phyloP scores from a whole-genome alignment of 2,329 filamentous ascomycete genomes.

The Cercospora berteroae region DNA sequence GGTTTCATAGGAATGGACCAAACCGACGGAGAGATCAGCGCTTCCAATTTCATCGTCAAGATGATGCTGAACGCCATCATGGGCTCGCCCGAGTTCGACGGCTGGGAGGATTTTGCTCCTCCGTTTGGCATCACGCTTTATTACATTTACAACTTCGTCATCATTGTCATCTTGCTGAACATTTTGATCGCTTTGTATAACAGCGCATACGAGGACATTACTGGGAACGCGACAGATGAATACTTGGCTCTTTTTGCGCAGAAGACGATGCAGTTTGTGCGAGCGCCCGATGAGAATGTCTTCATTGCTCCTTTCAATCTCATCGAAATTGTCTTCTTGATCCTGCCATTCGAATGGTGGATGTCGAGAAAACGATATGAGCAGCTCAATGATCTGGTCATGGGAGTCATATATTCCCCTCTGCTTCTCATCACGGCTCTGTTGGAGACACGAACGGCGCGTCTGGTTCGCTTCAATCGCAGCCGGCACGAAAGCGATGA shows the following conservation, averaged over 20 bases:
- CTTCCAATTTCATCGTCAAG: slow-evolving; percentile 71
- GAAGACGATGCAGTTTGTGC: slow-evolving; percentile 95
- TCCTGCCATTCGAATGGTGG: slow-evolving; percentile 93
- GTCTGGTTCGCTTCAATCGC: slow-evolving; percentile 60
- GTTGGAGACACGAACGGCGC: slow-evolving; percentile 46
- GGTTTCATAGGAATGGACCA: slow-evolving; percentile 90
- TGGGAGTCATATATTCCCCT: slow-evolving; percentile 82
- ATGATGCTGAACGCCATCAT: slow-evolving; percentile 88
- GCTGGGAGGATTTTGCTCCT: slow-evolving; percentile 85
- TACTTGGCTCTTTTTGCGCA: slow-evolving; percentile 90
- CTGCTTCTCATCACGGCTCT: slow-evolving; percentile 75
- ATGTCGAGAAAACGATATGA: slow-evolving; percentile 72
- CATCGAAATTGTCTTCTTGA: slow-evolving; percentile 77
- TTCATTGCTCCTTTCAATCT: slow-evolving; percentile 96
- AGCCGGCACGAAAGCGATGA: slow-evolving; percentile 83
- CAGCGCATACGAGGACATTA: slow-evolving; percentile 92
- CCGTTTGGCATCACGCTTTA: slow-evolving; percentile 95
- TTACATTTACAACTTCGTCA: slow-evolving; percentile 95
- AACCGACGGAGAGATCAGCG: slow-evolving; percentile 62
- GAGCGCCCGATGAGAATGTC: slow-evolving; percentile 95
- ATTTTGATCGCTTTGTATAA: slow-evolving; percentile 97
- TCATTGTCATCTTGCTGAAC: slow-evolving; percentile 93
- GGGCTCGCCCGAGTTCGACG: slow-evolving; percentile 84
- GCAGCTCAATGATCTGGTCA: slow-evolving; percentile 80
- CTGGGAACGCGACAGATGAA: slow-evolving; percentile 88